Percentiles rank a stretch among this genome's conserved stretches.
These are phyloP conservation scores for Acanthamoeba castellanii DNA, from an alignment of 208 protist species.

Conservation along the genomic window DNA sequence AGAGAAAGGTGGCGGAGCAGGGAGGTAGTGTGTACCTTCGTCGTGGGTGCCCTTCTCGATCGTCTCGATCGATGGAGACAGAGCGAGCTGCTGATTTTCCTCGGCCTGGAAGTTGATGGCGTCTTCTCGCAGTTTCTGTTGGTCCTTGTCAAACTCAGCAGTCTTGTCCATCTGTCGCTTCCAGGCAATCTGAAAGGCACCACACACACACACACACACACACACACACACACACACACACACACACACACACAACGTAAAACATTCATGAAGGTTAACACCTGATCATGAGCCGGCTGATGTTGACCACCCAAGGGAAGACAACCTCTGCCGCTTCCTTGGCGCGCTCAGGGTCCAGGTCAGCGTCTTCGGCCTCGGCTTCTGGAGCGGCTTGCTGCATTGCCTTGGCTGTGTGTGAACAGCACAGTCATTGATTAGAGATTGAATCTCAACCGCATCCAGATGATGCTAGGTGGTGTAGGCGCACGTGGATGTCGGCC, in stretches of 20 bases:
- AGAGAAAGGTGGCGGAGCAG: no score
- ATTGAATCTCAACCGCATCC: neutral
- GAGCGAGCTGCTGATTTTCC: neutral
- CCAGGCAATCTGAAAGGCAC: conserved; percentile 57
- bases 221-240: no score
- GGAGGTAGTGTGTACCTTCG: neutral
- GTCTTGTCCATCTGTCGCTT: conserved; percentile 77
- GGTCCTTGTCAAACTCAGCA: conserved; percentile 79
- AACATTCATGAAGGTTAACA: neutral
- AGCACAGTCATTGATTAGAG: neutral
- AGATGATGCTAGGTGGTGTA: neutral
- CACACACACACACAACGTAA: no score
- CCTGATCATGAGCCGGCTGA: no score
- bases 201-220: no score
- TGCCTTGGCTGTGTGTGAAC: neutral
- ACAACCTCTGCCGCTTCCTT: conserved; percentile 70
- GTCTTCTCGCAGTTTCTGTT: conserved; percentile 49
- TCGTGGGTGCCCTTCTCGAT: neutral
- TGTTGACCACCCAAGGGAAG: neutral
- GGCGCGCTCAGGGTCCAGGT: conserved; percentile 65
- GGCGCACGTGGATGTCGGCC: neutral
- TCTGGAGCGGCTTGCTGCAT: neutral
- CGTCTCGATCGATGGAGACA: neutral
- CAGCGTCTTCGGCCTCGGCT: conserved; percentile 40
- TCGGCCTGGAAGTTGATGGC: neutral